phyloP scores from a whole-genome alignment of 768 basidiomycete genomes.

The Auricularia sp. region DNA sequence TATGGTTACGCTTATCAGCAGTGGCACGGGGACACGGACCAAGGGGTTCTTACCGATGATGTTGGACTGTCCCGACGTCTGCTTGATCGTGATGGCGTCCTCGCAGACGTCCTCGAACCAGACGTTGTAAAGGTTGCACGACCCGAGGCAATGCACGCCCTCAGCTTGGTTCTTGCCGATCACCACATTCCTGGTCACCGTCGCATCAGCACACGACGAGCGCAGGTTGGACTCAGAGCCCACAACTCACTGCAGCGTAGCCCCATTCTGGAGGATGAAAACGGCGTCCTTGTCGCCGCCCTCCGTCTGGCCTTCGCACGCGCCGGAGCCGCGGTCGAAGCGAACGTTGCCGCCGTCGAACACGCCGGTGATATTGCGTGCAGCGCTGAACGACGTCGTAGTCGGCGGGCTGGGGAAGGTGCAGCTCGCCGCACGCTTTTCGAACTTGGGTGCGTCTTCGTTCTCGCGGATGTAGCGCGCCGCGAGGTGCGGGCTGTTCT shows the following conservation, averaged over 20 bases:
- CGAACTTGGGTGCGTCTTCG: not conserved
- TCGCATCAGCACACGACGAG: slow-evolving; percentile 1
- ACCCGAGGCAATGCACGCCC: slow-evolving; percentile 29
- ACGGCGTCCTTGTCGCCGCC: slow-evolving; percentile 32
- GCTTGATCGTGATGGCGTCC: slow-evolving; percentile 33
- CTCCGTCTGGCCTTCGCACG: slow-evolving; percentile 28
- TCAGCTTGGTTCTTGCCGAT: slow-evolving; percentile 35
- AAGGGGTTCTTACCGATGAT: slow-evolving; percentile 2
- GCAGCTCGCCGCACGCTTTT: slow-evolving; percentile 7
- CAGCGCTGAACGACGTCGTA: not conserved
- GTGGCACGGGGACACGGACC: not conserved
- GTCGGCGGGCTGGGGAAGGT: slow-evolving; percentile 6
- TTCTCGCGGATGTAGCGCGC: not conserved
- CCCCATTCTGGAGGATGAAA: slow-evolving; percentile 32
- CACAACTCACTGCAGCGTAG: slow-evolving; percentile 18
- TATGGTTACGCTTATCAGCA: not conserved
- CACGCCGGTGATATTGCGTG: not conserved
- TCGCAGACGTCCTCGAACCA: slow-evolving; percentile 25
- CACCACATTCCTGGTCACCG: slow-evolving; percentile 22
- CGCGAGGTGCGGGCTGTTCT: no score
- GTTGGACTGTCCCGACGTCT: slow-evolving; percentile 2
- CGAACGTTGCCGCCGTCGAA: slow-evolving; percentile 7
- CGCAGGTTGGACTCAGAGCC: not conserved
- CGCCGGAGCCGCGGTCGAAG: slow-evolving; percentile 29
- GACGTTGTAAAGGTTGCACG: slow-evolving; percentile 5